Conservation (phyloP, 805 yeast species). For the Teunomyces stri region DNA sequence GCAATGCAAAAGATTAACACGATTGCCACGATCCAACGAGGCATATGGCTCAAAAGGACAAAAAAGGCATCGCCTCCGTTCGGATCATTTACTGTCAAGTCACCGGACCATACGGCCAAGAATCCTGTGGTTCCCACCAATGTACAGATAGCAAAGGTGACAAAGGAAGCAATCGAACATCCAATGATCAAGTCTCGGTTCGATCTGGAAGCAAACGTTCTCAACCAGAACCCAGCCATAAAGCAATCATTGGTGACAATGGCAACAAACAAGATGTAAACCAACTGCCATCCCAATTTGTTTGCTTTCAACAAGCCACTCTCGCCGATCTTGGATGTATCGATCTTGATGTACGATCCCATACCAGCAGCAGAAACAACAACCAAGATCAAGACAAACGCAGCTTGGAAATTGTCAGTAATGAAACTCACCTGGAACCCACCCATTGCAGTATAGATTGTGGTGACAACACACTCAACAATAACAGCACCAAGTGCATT, state of each 20-base stretch:
- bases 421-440: constrained; percentile 86
- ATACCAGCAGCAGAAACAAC: constrained; percentile 75
- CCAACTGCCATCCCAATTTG: constrained; percentile 82
- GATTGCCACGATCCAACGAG: constrained; percentile 83
- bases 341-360: constrained; percentile 71
- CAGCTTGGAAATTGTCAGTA: constrained; percentile 86
- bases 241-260: constrained; percentile 88
- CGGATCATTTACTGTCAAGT: constrained; percentile 48
- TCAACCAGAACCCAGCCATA: constrained; percentile 88
- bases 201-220: constrained; percentile 85
- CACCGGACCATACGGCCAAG: constrained; percentile 88
- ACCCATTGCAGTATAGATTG: constrained; percentile 83
- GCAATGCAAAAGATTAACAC: constrained; percentile 70
- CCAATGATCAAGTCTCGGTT: constrained; percentile 76
- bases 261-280: constrained; percentile 82
- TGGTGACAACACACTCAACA: constrained; percentile 82
- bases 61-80: constrained; percentile 71
- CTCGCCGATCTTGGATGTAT: constrained; percentile 58
- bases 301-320: constrained; percentile 63
- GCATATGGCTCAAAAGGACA: constrained; percentile 67
- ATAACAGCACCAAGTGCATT: constrained; percentile 78
- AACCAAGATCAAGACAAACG: constrained; percentile 60
- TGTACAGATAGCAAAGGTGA: constrained; percentile 60
- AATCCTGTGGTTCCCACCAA: constrained; percentile 82
- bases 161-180: constrained; percentile 68